Base-by-base conservation (phyloP, 129 eudicot species). In the Deinandra increscens region DNA sequence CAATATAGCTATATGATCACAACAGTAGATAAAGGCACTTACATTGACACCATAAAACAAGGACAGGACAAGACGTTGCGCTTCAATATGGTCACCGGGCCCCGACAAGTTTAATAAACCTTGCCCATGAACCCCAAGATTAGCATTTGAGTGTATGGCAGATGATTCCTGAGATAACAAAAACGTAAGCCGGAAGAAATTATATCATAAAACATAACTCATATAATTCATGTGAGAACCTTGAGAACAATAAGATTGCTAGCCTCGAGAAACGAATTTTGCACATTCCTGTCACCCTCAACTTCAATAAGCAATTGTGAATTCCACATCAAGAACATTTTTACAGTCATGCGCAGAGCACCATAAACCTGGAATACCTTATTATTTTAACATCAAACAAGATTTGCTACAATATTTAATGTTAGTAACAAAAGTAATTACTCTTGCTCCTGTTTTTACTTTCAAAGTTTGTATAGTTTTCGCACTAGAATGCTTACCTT, bases 251-350 rank as follows among this genome's bases (percentile, higher is more conserved):
- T 81, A 64, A 94, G 95, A 78, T 94, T 94, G 71, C 99, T 94
- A 76, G 94, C 97, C 83, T 94, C 99, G 69, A 94, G 94, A 78
- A 83, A 78, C 17, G 99, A 94, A 69, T 91, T 94, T 50, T 86
- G 94, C 38, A 94, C 96, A 79, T 84, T 85, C 73, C 42, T 81
- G 79, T 94, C 99, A 60, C 97, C 99, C 10, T 87, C 99, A 26
- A 94, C 97, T 77, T 87, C 89, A 67, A 94, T 84, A 66, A 82
- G 70, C 86, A 94, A 73, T 68, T 72, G 78, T 36, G 99, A 85
- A 67, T 94, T 87, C 99, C 96, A 94, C 99, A 94, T 94, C 73
- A 94, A 58, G 79, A 94, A 94, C 88, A 94, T 94, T 83, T 94
- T 94, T 51, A 94, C 99, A 59, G 94, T 75, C 99, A 94, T 94